Percentiles rank a stretch among this genome's conserved stretches.
Conservation (phyloP, 805 yeast genomes). For the Wickerhamiella dianesei region DNA sequence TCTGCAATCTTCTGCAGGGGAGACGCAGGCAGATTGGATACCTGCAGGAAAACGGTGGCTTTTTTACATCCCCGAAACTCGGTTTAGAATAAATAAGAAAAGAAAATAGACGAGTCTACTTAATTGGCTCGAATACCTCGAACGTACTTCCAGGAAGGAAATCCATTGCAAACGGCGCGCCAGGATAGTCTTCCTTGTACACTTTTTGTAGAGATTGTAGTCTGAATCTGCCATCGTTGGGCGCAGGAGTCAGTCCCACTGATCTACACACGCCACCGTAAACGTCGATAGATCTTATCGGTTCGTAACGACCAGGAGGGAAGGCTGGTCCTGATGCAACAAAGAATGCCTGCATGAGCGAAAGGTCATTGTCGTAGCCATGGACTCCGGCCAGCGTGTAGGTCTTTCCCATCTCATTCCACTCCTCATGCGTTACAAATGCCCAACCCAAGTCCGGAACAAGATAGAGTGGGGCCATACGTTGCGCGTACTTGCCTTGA, state of each 20-base stretch:
- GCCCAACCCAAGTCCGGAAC: constrained; percentile 75
- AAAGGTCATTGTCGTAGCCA: constrained; percentile 68
- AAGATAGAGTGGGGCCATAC: constrained; percentile 78
- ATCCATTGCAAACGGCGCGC: constrained; percentile 19
- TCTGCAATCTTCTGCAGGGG: too few relatives aligned
- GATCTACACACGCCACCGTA: constrained; percentile 65
- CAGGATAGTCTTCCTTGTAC: constrained; percentile 24
- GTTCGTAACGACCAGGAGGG: constrained; percentile 31
- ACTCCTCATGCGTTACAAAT: constrained; percentile 45
- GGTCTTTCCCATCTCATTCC: constrained; percentile 35
- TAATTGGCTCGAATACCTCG: constrained; percentile 15
- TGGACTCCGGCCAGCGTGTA: constrained; percentile 66
- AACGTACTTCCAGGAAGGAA: constrained; percentile 22
- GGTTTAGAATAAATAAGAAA: too few relatives aligned
- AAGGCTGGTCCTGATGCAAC: constrained; percentile 75
- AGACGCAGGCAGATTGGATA: too few relatives aligned
- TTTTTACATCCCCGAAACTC: too few relatives aligned
- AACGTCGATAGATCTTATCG: constrained; percentile 60
- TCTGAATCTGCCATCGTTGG: constrained; percentile 38
- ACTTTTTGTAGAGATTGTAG: constrained; percentile 19
- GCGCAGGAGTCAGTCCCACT: constrained; percentile 34
- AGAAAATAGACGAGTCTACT: background rate
- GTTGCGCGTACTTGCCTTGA: constrained; percentile 33
- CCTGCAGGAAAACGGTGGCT: too few relatives aligned
- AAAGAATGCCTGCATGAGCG: constrained; percentile 73